Percentiles rank a stretch among this genome's conserved stretches.
phyloP scores from a whole-genome alignment of 2,329 filamentous ascomycete species.

The Pestalotiopsis sp. region DNA sequence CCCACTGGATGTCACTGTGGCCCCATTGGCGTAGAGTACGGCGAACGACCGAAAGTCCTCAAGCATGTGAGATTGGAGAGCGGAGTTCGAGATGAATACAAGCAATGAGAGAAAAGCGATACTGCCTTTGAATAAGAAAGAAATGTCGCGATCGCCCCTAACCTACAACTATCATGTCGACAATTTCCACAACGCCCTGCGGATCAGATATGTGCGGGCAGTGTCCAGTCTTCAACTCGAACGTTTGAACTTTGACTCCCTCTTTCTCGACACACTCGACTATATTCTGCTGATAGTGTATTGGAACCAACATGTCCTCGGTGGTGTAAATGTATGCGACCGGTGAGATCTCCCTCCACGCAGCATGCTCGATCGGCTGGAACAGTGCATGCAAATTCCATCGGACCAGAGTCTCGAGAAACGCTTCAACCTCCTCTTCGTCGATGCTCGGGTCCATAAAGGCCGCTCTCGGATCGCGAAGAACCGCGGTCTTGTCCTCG shows the following conservation, averaged over 20 bases:
- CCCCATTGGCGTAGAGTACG: too few relatives aligned
- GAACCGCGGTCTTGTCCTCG: conserved; percentile 15
- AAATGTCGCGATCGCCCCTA: too few relatives aligned
- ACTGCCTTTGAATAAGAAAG: too few relatives aligned
- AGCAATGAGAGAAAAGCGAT: too few relatives aligned
- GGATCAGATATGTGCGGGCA: conserved; percentile 20
- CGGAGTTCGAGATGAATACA: too few relatives aligned
- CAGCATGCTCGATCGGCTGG: conserved; percentile 1
- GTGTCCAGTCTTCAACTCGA: conserved; percentile 18
- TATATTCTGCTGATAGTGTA: conserved; percentile 18
- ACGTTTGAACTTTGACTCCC: conserved; percentile 15
- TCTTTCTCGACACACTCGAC: conserved; percentile 17
- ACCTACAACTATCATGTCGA: background rate
- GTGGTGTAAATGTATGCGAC: conserved; percentile 19
- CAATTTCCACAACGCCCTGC: conserved; percentile 14
- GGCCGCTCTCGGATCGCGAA: conserved; percentile 13
- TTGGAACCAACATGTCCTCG: conserved; percentile 13
- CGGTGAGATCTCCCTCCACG: conserved; percentile 17
- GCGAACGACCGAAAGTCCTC: too few relatives aligned
- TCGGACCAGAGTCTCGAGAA: conserved; percentile 19
- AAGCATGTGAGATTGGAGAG: too few relatives aligned
- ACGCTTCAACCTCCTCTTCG: conserved; percentile 15
- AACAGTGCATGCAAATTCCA: conserved; percentile 17
- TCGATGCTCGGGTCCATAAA: conserved; percentile 11
- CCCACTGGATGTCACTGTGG: too few relatives aligned